Evolutionary conservation across 2,329 filamentous ascomycete species (phyloP).

Genomic region (Geosmithia flava): DNA sequence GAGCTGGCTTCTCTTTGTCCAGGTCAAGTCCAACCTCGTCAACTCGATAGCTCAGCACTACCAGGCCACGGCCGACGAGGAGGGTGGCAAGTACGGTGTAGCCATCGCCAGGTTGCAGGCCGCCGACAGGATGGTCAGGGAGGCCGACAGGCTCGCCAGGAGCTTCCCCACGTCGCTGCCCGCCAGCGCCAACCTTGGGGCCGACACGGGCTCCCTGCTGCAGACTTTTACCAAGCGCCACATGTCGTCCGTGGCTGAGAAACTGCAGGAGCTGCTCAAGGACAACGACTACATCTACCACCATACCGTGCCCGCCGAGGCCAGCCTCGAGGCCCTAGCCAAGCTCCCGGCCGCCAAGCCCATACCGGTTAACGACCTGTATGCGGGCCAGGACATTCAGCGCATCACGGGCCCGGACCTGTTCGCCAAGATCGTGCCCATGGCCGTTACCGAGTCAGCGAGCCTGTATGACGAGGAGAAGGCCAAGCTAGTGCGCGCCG

Average conservation of each 20-base stretch:
- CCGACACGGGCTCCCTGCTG: constrained; percentile 64
- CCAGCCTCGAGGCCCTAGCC: constrained; percentile 66
- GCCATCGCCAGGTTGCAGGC: constrained; percentile 74
- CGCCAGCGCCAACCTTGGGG: constrained; percentile 68
- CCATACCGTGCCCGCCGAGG: constrained; percentile 77
- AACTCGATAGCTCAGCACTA: constrained; percentile 84
- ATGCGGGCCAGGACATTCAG: constrained; percentile 94
- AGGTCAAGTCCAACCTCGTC: constrained; percentile 76
- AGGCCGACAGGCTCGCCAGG: constrained; percentile 64
- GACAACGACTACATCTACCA: constrained; percentile 99
- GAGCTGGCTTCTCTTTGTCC: constrained; percentile 74
- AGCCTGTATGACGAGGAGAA: constrained; percentile 98
- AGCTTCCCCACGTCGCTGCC: constrained; percentile 72
- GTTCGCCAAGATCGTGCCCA: constrained; percentile 91
- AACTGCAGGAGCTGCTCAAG: constrained; percentile 62
- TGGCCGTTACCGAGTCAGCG: constrained; percentile 91
- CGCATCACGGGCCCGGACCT: constrained; percentile 94
- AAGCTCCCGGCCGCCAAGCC: constrained; percentile 94
- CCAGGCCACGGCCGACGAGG: constrained; percentile 82
- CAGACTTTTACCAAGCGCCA: constrained; percentile 80
- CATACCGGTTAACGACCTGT: constrained; percentile 91
- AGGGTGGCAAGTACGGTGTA: constrained; percentile 74
- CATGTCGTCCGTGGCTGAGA: constrained; percentile 66
- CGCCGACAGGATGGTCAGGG: constrained; percentile 66
- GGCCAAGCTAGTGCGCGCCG: constrained; percentile 84